A percentile compares a stretch with the other conserved stretches of the same genome.
phyloP scores from a whole-genome alignment of 2,329 filamentous ascomycete species.

The Nothopassalora personata region DNA sequence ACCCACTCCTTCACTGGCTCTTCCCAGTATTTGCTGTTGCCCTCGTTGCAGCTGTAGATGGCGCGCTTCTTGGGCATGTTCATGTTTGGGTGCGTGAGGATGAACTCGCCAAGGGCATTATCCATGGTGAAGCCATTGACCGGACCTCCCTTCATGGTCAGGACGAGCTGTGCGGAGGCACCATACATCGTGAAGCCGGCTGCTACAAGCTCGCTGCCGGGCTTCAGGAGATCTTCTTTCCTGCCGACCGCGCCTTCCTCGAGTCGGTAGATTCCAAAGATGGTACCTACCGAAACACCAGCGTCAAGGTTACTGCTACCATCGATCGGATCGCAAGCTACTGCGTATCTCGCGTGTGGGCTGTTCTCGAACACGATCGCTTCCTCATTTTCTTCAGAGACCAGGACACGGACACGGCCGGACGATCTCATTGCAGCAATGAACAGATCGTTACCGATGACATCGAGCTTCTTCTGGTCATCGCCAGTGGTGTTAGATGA shows the following conservation, averaged over 20 bases:
- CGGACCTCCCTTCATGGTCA: slow-evolving; percentile 86
- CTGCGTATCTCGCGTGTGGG: slow-evolving; percentile 76
- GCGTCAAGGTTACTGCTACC: slow-evolving; percentile 96
- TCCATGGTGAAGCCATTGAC: slow-evolving; percentile 99
- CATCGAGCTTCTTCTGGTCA: slow-evolving; percentile 99
- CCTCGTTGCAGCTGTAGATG: slow-evolving; percentile 99
- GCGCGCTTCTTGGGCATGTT: slow-evolving; percentile 68
- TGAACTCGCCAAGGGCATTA: slow-evolving; percentile 95
- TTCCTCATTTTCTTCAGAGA: slow-evolving; percentile 97
- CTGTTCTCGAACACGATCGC: slow-evolving; percentile 77
- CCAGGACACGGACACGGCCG: slow-evolving; percentile 81
- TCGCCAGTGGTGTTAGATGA: slow-evolving; percentile 94
- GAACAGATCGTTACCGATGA: slow-evolving; percentile 98
- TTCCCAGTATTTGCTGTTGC: slow-evolving; percentile 95
- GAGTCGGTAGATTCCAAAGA: slow-evolving; percentile 91
- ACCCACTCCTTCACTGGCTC: slow-evolving; percentile 83
- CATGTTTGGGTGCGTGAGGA: slow-evolving; percentile 96
- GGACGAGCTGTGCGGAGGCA: slow-evolving; percentile 89
- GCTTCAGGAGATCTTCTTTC: slow-evolving; percentile 80
- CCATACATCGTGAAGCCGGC: slow-evolving; percentile 99
- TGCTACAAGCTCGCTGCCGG: slow-evolving; percentile 86
- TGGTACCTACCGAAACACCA: slow-evolving; percentile 94
- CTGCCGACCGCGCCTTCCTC: slow-evolving; percentile 67
- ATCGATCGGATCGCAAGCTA: slow-evolving; percentile 96
- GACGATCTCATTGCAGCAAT: slow-evolving; percentile 91